Percentiles rank a stretch among this genome's conserved stretches.
Evolutionary conservation across 495 filamentous ascomycete species (phyloP).

Genomic region (Baudoinia panamericana): DNA sequence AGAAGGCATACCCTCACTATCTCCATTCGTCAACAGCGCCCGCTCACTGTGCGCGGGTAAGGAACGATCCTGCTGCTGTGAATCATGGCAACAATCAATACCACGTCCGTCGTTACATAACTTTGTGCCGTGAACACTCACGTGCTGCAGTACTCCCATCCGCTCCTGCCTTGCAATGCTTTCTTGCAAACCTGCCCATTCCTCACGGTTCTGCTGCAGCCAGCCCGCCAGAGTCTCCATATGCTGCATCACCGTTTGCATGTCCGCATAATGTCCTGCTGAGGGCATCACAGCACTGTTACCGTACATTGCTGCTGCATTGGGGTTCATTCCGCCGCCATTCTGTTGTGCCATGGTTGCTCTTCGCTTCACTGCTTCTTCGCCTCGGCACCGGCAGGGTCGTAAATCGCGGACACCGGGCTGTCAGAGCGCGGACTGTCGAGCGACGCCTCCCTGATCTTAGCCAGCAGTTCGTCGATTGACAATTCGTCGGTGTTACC

Average conservation of each 20-base stretch:
- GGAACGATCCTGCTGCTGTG: too few relatives aligned
- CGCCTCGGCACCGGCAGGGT: too few relatives aligned
- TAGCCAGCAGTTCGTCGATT: too few relatives aligned
- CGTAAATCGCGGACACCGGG: too few relatives aligned
- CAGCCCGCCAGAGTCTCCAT: constrained; percentile 16
- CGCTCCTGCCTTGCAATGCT: constrained; percentile 11
- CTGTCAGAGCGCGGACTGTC: too few relatives aligned
- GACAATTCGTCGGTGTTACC: too few relatives aligned
- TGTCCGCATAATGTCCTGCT: constrained; percentile 17
- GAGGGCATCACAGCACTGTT: constrained; percentile 12
- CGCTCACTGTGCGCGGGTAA: too few relatives aligned
- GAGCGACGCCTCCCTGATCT: too few relatives aligned
- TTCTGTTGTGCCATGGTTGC: constrained; percentile 5
- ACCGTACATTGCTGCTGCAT: constrained; percentile 7
- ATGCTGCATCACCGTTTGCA: constrained; percentile 19
- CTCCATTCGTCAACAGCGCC: constrained; percentile 1
- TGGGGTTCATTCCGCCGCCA: neutral
- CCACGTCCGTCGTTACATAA: too few relatives aligned
- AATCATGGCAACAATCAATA: too few relatives aligned
- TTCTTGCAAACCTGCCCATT: constrained; percentile 13
- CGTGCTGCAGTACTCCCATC: too few relatives aligned
- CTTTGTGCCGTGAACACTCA: too few relatives aligned
- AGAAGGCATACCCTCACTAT: neutral
- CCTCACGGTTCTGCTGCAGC: constrained; percentile 19
- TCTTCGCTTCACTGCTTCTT: neutral